Evolutionary conservation across 2,329 filamentous ascomycete species (phyloP), one percentile per base, ranked within the genome.

Genomic region (Chaetomiaceae sp.): DNA sequence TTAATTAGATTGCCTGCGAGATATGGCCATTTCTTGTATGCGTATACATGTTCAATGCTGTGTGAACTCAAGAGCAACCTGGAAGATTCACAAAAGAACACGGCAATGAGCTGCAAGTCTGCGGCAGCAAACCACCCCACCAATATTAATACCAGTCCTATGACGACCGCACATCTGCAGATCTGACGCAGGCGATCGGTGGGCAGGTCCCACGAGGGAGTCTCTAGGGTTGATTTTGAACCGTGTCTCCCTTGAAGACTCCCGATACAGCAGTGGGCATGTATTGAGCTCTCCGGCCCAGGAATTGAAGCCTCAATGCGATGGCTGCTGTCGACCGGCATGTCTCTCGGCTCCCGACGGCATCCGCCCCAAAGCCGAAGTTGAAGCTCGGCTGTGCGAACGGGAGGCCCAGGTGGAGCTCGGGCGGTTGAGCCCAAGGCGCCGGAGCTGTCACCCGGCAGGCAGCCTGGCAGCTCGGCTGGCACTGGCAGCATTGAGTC

Each of bases 331-430:
- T 16, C 34, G 17, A 31, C 33, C 39, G 46, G 23, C 38, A 44
- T 38, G 23, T 37, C 47, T 37, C 47, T 51, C 46, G 50, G 38
- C 30, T 48, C 42, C 42, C 34, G 20, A 35, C 48, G 51, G 44
- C 53, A 49, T 49, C 31, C 20, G 42, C 45, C 23, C 30, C 44
- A 45, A 5, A 3, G 40, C 17, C 8, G 31, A 38, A 30, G 27
- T n/a, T n/a, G 27, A 35, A 35, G 17, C 45, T n/a, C 35, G 42
- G 41, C 16, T 34, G 19, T n/a, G 19, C 13, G n/a, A 31, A 12
- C 16, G 33, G 33, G 43, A 19, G n/a, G n/a, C n/a, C n/a, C n/a
- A n/a, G n/a, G n/a, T n/a, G n/a, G n/a, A n/a, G n/a, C n/a, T n/a
- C n/a, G n/a, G n/a, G n/a, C n/a, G n/a, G n/a, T n/a, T n/a, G n/a